Conservation (phyloP, 2,329 filamentous ascomycete species). For the Scytalidium sp. region DNA sequence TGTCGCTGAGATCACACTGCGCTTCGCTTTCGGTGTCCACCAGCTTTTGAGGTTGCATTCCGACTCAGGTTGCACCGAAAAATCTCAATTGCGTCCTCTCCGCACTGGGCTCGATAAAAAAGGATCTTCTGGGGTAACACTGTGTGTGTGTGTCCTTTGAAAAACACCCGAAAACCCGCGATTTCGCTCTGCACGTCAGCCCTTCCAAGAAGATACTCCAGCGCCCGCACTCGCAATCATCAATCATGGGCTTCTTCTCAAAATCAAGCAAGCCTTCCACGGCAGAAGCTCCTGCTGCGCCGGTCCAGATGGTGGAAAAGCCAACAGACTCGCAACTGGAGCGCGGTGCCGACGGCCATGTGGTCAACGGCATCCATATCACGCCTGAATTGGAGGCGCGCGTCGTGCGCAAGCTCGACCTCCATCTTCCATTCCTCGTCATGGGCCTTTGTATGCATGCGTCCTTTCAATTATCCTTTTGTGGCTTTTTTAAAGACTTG, state of each 20-base stretch:
- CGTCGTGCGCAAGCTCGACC: conserved; percentile 57
- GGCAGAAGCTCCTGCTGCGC: not conserved
- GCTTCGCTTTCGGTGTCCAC: too few relatives aligned
- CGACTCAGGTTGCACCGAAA: too few relatives aligned
- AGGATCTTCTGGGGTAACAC: too few relatives aligned
- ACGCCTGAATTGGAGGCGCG: conserved; percentile 35
- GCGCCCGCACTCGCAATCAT: too few relatives aligned
- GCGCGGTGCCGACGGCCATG: not conserved
- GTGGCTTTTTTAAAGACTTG: not conserved
- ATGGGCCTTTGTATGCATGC: conserved; percentile 17
- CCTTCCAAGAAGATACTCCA: too few relatives aligned
- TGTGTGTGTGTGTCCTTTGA: too few relatives aligned
- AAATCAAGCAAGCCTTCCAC: conserved; percentile 3
- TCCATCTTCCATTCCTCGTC: conserved; percentile 43
- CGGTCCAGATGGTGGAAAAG: not conserved
- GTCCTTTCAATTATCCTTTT: not conserved
- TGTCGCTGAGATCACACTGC: too few relatives aligned
- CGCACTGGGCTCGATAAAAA: too few relatives aligned
- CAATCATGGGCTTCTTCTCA: conserved; percentile 6
- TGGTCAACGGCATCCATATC: not conserved
- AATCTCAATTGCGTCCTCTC: too few relatives aligned
- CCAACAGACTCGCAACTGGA: not conserved
- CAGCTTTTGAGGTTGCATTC: too few relatives aligned
- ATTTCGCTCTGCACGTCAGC: too few relatives aligned
- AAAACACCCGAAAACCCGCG: too few relatives aligned